These are phyloP conservation scores for Fusarium marasasianum DNA, from an alignment of 2,329 filamentous ascomycete genomes.

Conservation along the genomic window DNA sequence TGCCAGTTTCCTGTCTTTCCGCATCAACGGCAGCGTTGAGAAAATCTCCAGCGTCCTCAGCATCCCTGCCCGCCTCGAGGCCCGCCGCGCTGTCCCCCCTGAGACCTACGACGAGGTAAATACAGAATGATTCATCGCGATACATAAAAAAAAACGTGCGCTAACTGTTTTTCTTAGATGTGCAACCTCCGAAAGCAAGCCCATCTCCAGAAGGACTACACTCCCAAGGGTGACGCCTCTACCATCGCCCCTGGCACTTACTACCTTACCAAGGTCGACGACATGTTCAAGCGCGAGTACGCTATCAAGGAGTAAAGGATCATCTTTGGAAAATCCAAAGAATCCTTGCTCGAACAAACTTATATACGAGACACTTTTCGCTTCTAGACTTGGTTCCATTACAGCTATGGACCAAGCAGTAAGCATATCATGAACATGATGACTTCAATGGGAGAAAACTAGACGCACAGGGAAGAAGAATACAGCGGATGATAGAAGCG, in stretches of 20 bases:
- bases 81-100: constrained; percentile 73
- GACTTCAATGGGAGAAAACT: constrained; percentile 35
- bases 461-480: constrained; percentile 42
- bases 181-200: constrained; percentile 84
- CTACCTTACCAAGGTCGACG: constrained; percentile 82
- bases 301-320: constrained; percentile 72
- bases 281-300: constrained; percentile 87
- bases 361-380: constrained; percentile 23
- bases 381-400: constrained; percentile 16
- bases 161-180: constrained; percentile 62
- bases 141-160: not conserved
- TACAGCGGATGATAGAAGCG: constrained; percentile 40
- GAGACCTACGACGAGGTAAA: constrained; percentile 78
- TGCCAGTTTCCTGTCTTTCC: constrained; percentile 77
- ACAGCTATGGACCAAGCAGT: constrained; percentile 11
- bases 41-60: constrained; percentile 73
- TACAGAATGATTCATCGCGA: constrained; percentile 19
- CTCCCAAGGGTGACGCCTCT: constrained; percentile 72
- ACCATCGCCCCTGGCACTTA: constrained; percentile 75
- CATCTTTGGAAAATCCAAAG: not conserved
- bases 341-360: constrained; percentile 26
- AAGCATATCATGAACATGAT: constrained; percentile 38
- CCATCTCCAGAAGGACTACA: constrained; percentile 83
- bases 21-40: constrained; percentile 75
- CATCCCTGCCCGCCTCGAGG: constrained; percentile 73